phyloP scores from a whole-genome alignment of 345 rosid genomes.

The Triadica sebifera region DNA sequence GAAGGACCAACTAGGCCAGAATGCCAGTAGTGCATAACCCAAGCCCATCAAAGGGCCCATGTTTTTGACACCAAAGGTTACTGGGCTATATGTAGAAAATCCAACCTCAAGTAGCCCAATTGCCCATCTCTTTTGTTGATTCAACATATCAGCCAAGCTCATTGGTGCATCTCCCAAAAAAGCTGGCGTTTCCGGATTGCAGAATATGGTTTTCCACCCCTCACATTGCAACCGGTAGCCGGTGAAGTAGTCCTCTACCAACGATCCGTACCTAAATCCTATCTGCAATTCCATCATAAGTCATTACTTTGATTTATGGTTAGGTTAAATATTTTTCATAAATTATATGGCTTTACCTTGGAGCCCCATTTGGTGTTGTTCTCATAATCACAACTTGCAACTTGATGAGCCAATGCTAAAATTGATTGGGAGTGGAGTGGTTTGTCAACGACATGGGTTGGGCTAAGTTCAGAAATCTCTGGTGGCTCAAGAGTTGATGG shows the following conservation, averaged over 20 bases:
- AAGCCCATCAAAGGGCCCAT: constrained; percentile 44
- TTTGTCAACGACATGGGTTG: constrained; percentile 18
- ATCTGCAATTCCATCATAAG: constrained; percentile 31
- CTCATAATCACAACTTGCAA: constrained; percentile 57
- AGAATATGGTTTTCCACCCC: constrained; percentile 62
- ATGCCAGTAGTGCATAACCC: constrained; percentile 37
- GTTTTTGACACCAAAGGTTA: constrained; percentile 40
- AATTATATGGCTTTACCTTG: constrained; percentile 32
- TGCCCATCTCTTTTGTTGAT: constrained; percentile 65
- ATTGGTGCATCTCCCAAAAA: constrained; percentile 61
- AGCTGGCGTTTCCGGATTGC: constrained; percentile 57
- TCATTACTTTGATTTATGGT: neutral
- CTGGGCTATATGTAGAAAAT: constrained; percentile 45
- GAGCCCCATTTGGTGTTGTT: constrained; percentile 57
- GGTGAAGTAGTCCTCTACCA: constrained; percentile 74
- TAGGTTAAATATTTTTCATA: neutral
- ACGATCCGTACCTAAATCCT: constrained; percentile 62
- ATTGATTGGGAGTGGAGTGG: constrained; percentile 28
- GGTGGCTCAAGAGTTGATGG: constrained; percentile 29
- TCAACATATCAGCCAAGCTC: constrained; percentile 39
- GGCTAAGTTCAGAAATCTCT: constrained; percentile 39
- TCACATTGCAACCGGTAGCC: constrained; percentile 54
- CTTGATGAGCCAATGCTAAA: constrained; percentile 46
- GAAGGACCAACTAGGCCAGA: constrained; percentile 52
- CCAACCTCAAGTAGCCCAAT: constrained; percentile 54